Conservation (phyloP, 2,329 filamentous ascomycete species). For the Bipolaris bicolor region DNA sequence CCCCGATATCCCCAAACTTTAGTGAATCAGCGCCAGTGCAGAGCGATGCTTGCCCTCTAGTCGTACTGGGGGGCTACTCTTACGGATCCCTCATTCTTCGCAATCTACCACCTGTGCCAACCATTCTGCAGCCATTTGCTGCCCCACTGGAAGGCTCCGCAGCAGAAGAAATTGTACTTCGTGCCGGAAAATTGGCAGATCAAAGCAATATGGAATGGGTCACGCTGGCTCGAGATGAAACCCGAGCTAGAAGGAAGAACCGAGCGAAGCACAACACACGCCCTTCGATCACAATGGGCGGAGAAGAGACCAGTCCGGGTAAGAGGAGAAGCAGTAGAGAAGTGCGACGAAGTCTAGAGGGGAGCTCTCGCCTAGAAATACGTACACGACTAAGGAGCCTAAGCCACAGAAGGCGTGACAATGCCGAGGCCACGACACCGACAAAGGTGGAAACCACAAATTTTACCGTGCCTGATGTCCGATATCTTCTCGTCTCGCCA, state of each 20-base stretch:
- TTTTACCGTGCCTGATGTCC: constrained; percentile 29
- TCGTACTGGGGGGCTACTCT: constrained; percentile 81
- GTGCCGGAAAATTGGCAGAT: constrained; percentile 71
- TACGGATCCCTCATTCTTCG: constrained; percentile 86
- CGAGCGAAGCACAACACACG: constrained; percentile 28
- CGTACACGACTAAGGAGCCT: constrained; percentile 34
- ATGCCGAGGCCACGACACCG: constrained; percentile 12
- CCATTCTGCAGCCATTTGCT: constrained; percentile 66
- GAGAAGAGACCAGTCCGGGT: constrained; percentile 54
- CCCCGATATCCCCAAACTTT: constrained; percentile 4
- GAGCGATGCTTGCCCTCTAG: constrained; percentile 20
- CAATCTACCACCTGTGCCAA: constrained; percentile 66
- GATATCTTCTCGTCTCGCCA: constrained; percentile 57
- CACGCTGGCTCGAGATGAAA: constrained; percentile 27
- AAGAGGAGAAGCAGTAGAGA: constrained; percentile 52
- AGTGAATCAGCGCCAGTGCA: not conserved
- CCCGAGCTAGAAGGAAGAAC: constrained; percentile 37
- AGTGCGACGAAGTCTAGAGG: constrained; percentile 39
- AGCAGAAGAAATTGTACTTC: constrained; percentile 71
- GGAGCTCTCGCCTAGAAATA: constrained; percentile 45
- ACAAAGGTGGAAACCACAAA: constrained; percentile 2
- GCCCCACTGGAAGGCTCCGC: constrained; percentile 61
- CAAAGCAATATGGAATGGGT: constrained; percentile 62
- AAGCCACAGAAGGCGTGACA: constrained; percentile 31
- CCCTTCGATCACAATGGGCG: constrained; percentile 51